Conservation (phyloP, 73 alveolate species). For the Stentor roeselii region DNA sequence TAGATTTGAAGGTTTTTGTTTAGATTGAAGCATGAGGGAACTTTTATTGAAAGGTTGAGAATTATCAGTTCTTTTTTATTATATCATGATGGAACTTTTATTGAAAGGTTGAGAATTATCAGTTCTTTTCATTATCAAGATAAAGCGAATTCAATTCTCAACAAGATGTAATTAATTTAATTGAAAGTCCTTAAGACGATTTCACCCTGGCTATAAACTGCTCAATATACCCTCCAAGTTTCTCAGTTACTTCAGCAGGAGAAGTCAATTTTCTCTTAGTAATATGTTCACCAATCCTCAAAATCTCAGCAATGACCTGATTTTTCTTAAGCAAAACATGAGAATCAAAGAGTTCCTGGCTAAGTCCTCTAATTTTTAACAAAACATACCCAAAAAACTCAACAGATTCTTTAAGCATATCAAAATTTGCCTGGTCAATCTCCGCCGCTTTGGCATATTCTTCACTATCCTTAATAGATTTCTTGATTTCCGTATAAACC, state of each 20-base stretch:
- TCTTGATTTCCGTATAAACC: not conserved
- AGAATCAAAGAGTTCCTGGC: not conserved
- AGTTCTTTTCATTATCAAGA: no score
- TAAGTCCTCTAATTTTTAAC: not conserved
- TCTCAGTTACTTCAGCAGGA: not conserved
- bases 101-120: no score
- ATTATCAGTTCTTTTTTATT: no score
- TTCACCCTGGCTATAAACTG: not conserved
- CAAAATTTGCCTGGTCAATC: not conserved
- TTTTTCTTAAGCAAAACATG: not conserved
- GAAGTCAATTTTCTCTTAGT: not conserved
- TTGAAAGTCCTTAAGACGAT: not conserved
- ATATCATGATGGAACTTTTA: no score
- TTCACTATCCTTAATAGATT: not conserved
- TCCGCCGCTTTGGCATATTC: not conserved
- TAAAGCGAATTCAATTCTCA: no score
- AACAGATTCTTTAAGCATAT: not conserved
- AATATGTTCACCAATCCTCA: constrained; percentile 12
- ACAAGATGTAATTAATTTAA: no score
- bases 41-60: no score
- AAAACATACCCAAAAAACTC: constrained; percentile 12
- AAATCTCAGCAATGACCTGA: not conserved
- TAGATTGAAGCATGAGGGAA: no score
- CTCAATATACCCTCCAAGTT: constrained; percentile 22
- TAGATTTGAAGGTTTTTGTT: no score